phyloP scores from a whole-genome alignment of 805 yeast genomes.

The Schwanniomyces pseudopolymorphus region DNA sequence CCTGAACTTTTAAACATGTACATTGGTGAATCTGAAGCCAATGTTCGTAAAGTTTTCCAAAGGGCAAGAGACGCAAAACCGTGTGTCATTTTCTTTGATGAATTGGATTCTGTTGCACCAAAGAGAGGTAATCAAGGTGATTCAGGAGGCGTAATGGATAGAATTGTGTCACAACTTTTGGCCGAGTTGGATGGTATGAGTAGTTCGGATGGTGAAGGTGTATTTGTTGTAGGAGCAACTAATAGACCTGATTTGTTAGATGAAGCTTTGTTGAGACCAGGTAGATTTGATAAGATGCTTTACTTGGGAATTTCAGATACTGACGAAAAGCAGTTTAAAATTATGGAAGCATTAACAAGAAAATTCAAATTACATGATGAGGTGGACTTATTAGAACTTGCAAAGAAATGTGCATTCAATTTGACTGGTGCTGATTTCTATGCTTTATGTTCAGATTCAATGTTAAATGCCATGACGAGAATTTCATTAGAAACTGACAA shows the following conservation, averaged over 20 bases:
- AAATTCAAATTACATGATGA: conserved; percentile 65
- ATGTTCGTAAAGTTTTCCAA: conserved; percentile 91
- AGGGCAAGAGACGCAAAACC: conserved; percentile 95
- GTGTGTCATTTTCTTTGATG: conserved; percentile 96
- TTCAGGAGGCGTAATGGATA: conserved; percentile 98
- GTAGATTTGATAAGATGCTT: conserved; percentile 92
- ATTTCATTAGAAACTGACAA: conserved; percentile 74
- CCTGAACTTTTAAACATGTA: conserved; percentile 97
- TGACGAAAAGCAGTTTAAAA: conserved; percentile 81
- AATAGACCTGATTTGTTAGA: conserved; percentile 94
- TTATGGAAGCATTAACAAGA: conserved; percentile 83
- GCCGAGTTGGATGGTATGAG: conserved; percentile 98
- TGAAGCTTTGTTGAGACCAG: conserved; percentile 91
- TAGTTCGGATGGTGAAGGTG: conserved; percentile 69
- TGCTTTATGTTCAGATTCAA: conserved; percentile 92
- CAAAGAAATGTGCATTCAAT: conserved; percentile 77
- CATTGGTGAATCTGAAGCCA: conserved; percentile 97
- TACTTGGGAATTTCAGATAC: conserved; percentile 93
- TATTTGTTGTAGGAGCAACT: conserved; percentile 98
- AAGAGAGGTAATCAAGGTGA: conserved; percentile 98
- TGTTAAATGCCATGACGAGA: conserved; percentile 94
- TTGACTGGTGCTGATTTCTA: conserved; percentile 98
- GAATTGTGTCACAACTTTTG: conserved; percentile 91
- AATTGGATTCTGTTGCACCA: conserved; percentile 96
- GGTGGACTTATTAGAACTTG: conserved; percentile 59